Conservation (phyloP, 2,329 filamentous ascomycete genomes). For the Scorias spongiosa region DNA sequence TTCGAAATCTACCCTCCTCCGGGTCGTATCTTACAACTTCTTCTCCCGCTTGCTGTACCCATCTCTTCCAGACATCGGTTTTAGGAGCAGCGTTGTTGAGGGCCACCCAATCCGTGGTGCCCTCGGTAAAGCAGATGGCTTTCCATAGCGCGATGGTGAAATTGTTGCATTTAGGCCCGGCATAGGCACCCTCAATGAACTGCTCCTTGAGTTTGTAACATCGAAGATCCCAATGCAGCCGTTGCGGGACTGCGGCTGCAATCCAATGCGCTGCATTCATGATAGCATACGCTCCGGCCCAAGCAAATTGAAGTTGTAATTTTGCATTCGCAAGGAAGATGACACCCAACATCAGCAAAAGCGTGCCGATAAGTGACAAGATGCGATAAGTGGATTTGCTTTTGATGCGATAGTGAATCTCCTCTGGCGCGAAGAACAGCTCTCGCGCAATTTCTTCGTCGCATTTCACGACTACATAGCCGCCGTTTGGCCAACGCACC, state of each 20-base stretch:
- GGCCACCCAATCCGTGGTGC: slow-evolving; percentile 26
- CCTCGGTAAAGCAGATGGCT: slow-evolving; percentile 30
- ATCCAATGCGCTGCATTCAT: slow-evolving; percentile 37
- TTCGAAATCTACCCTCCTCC: not conserved
- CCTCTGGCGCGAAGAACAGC: slow-evolving; percentile 37
- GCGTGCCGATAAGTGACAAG: slow-evolving; percentile 33
- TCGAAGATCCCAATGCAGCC: slow-evolving; percentile 33
- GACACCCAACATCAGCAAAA: slow-evolving; percentile 38
- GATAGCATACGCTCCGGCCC: slow-evolving; percentile 34
- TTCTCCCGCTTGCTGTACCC: slow-evolving; percentile 10
- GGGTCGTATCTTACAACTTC: not conserved
- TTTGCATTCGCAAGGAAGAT: slow-evolving; percentile 35
- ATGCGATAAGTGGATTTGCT: slow-evolving; percentile 28
- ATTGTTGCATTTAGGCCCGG: slow-evolving; percentile 17
- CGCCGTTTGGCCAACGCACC: slow-evolving; percentile 36
- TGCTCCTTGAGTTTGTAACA: slow-evolving; percentile 28
- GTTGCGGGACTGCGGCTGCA: slow-evolving; percentile 32
- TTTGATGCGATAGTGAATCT: slow-evolving; percentile 31
- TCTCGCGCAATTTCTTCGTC: slow-evolving; percentile 35
- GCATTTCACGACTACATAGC: slow-evolving; percentile 34
- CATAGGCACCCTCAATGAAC: slow-evolving; percentile 13
- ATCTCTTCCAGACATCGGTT: slow-evolving; percentile 11
- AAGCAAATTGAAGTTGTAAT: slow-evolving; percentile 32
- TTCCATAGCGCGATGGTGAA: slow-evolving; percentile 37
- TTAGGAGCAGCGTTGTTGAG: slow-evolving; percentile 8